Base-by-base conservation (phyloP, 2,329 filamentous ascomycete species). In the Trichoderma sp. region DNA sequence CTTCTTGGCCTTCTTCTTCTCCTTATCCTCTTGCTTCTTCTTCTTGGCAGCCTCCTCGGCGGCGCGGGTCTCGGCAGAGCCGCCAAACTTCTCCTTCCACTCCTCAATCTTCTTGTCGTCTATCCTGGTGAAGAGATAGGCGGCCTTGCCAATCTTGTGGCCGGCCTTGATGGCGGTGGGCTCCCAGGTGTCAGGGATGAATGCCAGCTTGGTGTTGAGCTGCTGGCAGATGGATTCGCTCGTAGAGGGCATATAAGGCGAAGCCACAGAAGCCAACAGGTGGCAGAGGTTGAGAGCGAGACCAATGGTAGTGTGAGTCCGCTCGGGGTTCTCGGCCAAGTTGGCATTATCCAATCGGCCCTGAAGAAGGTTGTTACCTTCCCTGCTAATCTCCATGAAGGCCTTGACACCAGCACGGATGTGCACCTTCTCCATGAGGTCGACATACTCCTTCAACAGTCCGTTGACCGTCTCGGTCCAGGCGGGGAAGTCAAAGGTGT, bases 161-260 rank as follows among this genome's bases (percentile, higher is more conserved):
- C 92, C 92, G 1, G 91, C 86, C 77, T 89, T 86, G 75, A 96
- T 84, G 3, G 85, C 82, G 73, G 89, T 85, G n/a, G 83, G 81
- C 21, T 80, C 78, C 91, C 93, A 96, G 58, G 84, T 85, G 74
- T 91, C 88, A 1, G 92, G 91, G 62, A 80, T 74, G 73, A 76
- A 73, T 86, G 72, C 75, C 81, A 77, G 88, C 82, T 72, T 80
- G 74, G 69, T 88, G 80, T 61, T 89, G 32, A 98, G 88, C 83
- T 98, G 95, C 74, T 88, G 82, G 75, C 93, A 88, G 76, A 98
- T 97, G 36, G 89, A 89, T 73, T 87, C 87, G 4, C 92, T 86
- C 9, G 92, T 95, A n/a, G 87, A 87, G 53, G 94, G 94, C 86
- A 98, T 93, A 83, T 95, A 98, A 0, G 95, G 95, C 67, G 90